A percentile compares a stretch with the other conserved stretches of the same genome.
These are phyloP conservation scores for Coemansia sp. DNA, from an alignment of 192 early-diverging fungal genomes.

Conservation along the genomic window DNA sequence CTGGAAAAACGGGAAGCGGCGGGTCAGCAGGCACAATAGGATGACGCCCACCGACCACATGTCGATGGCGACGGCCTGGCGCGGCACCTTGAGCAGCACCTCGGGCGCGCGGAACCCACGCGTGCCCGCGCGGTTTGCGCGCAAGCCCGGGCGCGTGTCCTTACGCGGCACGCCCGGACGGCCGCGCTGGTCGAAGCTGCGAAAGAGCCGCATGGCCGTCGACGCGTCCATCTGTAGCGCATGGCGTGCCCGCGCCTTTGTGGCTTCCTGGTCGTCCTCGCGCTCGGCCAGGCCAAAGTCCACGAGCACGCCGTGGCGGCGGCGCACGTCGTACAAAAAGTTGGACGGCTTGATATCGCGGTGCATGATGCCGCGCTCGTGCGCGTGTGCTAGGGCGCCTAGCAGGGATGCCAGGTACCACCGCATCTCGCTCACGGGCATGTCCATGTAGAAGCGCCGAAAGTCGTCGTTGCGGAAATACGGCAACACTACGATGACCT, in stretches of 20 bases:
- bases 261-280: slow-evolving; percentile 44
- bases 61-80: slow-evolving; percentile 84
- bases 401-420: slow-evolving; percentile 76
- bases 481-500: slow-evolving; percentile 79
- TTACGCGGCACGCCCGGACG: slow-evolving; percentile 46
- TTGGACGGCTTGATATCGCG: slow-evolving; percentile 95
- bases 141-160: slow-evolving; percentile 57
- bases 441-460: slow-evolving; percentile 60
- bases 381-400: slow-evolving; percentile 68
- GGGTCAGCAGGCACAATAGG: slow-evolving; percentile 73
- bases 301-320: slow-evolving; percentile 74
- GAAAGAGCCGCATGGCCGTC: slow-evolving; percentile 42
- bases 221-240: slow-evolving; percentile 47
- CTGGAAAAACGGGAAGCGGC: slow-evolving; percentile 87
- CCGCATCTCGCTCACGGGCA: slow-evolving; percentile 68
- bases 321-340: slow-evolving; percentile 79
- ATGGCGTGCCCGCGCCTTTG: slow-evolving; percentile 22
- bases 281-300: slow-evolving; percentile 92
- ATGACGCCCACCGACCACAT: slow-evolving; percentile 93
- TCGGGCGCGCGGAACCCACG: slow-evolving; percentile 93
- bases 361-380: slow-evolving; percentile 74
- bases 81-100: slow-evolving; percentile 74
- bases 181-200: slow-evolving; percentile 36
- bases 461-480: slow-evolving; percentile 85
- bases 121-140: slow-evolving; percentile 88